Percentiles rank a stretch among this genome's conserved stretches.
Conservation (phyloP, 2,329 filamentous ascomycete genomes). For the Penicillium occitanis region DNA sequence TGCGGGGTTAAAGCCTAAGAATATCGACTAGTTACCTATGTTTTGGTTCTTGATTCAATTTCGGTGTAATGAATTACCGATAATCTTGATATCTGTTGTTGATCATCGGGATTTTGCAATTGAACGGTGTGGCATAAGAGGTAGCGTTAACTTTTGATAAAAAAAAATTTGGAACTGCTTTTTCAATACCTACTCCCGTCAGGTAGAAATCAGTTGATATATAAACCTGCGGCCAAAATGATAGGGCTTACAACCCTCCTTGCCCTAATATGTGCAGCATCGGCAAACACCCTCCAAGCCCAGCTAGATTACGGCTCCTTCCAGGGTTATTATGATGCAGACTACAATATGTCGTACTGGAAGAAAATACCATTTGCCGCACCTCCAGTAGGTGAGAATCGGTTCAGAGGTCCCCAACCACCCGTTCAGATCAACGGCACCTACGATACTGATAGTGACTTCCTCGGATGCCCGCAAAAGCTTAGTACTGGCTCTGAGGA, state of each 20-base stretch:
- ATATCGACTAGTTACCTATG: neutral
- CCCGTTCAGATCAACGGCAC: constrained; percentile 31
- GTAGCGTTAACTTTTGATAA: neutral
- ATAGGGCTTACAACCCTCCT: neutral
- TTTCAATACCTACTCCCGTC: neutral
- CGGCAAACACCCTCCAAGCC: neutral
- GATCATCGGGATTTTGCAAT: neutral
- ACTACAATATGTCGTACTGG: constrained; percentile 57
- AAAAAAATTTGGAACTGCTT: neutral
- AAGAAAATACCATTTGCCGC: constrained; percentile 62
- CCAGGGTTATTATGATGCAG: neutral
- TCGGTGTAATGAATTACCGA: neutral
- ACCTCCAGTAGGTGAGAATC: constrained; percentile 57
- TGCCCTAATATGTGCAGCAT: neutral
- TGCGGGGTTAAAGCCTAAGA: neutral
- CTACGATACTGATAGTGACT: neutral
- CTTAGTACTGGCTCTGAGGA: neutral
- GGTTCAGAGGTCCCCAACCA: constrained; percentile 62
- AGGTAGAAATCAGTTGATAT: neutral
- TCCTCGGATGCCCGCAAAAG: neutral
- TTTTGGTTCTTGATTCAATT: neutral
- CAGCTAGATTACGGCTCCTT: neutral
- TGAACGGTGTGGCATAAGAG: neutral
- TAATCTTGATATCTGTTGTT: neutral
- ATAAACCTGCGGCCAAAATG: neutral